Conservation (phyloP, 108 stramenopile genomes). For the Cyclotella cryptica region DNA sequence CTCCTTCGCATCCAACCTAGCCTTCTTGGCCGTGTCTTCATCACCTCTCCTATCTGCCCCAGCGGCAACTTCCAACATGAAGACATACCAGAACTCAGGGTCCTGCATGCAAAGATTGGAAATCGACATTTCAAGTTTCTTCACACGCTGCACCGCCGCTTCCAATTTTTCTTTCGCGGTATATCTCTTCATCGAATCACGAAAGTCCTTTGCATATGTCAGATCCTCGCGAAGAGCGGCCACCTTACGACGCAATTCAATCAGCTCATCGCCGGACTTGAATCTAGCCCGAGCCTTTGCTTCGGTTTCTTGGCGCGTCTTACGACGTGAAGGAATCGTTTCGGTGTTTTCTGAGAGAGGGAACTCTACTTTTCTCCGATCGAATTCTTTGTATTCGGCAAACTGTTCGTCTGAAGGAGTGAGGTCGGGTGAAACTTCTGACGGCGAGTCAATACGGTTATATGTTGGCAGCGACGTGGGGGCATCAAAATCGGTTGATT, state of each 20-base stretch:
- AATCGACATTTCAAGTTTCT: constrained; percentile 56
- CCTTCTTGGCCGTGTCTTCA: constrained; percentile 32
- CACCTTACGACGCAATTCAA: constrained; percentile 59
- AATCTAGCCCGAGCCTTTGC: constrained; percentile 37
- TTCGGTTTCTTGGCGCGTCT: constrained; percentile 24
- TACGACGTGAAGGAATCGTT: neutral
- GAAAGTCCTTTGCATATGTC: neutral
- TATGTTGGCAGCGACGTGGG: neutral
- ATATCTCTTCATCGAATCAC: neutral
- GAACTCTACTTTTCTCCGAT: neutral
- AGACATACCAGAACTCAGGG: constrained; percentile 73
- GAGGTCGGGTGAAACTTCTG: neutral
- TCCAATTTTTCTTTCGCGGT: constrained; percentile 9
- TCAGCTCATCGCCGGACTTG: constrained; percentile 64
- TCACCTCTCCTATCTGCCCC: constrained; percentile 50
- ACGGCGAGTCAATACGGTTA: neutral
- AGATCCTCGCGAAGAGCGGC: constrained; percentile 40
- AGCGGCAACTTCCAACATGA: constrained; percentile 56
- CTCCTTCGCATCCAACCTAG: constrained; percentile 41
- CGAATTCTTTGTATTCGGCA: neutral
- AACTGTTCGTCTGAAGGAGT: neutral
- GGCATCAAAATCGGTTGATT: neutral
- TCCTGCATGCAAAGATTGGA: constrained; percentile 62
- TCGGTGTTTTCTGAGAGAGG: neutral
- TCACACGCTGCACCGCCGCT: constrained; percentile 19